Base-by-base conservation (phyloP, 192 early-diverging fungal genomes). In the Helicostylum pulchrum region DNA sequence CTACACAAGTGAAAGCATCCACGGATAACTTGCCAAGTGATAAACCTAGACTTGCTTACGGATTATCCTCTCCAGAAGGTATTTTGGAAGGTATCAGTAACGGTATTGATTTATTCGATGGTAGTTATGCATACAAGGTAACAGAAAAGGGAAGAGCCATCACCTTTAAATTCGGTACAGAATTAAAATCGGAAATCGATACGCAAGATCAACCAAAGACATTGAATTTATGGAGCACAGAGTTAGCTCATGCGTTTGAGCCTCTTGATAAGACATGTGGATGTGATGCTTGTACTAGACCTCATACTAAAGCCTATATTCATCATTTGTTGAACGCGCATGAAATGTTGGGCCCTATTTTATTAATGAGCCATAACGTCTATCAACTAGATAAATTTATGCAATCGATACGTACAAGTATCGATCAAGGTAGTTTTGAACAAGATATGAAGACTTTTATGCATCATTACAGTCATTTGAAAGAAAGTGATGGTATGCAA, bases 281-380 rank as follows among this genome's bases (percentile, higher is more conserved):
- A 45, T 92, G 90, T 67, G 82, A 83, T 53, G 74, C 88, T 17
- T 92, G 90, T 64, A 76, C 71, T 48, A 74, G 68, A 48, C 55
- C 61, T 19, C 84, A 92, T 75, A 81, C 85, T 32, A 81, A 87
- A 45, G 82, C 89, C 7, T 92, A 90, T 64, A 76, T 90, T 51
- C 84, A 90, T 71, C 90, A 92, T 51, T 77, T 92, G 54, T 65
- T 90, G 49, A 78, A 73, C 42, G 78, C 89, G 12, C 84, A 86
- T 44, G 90, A 92, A 71, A 92, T 92, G 90, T 75, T 92, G 46
- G 89, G 81, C 15, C 81, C 81, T 0, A 87, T 92, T 15, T 73
- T 92, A 34, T 74, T 92, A 43, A 88, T 89, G 83, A 78, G 71
- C 31, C 71, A 73, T 45, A 73, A 73, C 15, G 4, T 73, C 21